These are phyloP conservation scores for Saccharomycopsis hybrid DNA, from an alignment of 1,139 yeast species.

Conservation along the genomic window DNA sequence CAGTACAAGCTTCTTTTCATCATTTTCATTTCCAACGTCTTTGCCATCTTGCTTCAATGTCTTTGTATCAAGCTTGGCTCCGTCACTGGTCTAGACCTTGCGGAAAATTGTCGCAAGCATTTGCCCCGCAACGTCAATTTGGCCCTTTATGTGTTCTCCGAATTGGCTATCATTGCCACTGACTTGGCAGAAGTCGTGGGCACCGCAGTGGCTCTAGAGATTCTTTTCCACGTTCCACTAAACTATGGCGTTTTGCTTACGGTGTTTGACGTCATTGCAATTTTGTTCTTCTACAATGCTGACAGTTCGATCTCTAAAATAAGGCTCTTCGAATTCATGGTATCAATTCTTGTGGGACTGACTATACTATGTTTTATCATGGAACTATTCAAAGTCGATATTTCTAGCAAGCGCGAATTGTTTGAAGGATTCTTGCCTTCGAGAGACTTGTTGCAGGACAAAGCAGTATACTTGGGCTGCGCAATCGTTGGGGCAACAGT, in stretches of 20 bases:
- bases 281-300: conserved; percentile 82
- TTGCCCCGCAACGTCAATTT: conserved; percentile 58
- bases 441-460: conserved; percentile 65
- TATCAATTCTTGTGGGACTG: conserved; percentile 65
- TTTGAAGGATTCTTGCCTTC: conserved; percentile 77
- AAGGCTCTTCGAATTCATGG: conserved; percentile 77
- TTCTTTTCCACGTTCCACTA: conserved; percentile 71
- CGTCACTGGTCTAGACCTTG: conserved; percentile 85
- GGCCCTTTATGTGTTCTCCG: conserved; percentile 66
- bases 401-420: conserved; percentile 49
- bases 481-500: conserved; percentile 96
- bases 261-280: conserved; percentile 76
- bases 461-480: conserved; percentile 78
- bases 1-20: conserved; percentile 78
- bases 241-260: conserved; percentile 76
- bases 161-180: conserved; percentile 84
- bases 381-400: conserved; percentile 62
- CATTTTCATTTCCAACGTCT: conserved; percentile 71
- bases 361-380: conserved; percentile 83
- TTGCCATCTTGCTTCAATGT: conserved; percentile 82
- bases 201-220: conserved; percentile 83
- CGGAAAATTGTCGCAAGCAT: conserved; percentile 77
- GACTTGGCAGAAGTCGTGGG: conserved; percentile 94
- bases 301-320: conserved; percentile 69
- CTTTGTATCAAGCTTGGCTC: conserved; percentile 82